Conservation (phyloP, 768 basidiomycete genomes). For the Coprinopsis strossmayeri region DNA sequence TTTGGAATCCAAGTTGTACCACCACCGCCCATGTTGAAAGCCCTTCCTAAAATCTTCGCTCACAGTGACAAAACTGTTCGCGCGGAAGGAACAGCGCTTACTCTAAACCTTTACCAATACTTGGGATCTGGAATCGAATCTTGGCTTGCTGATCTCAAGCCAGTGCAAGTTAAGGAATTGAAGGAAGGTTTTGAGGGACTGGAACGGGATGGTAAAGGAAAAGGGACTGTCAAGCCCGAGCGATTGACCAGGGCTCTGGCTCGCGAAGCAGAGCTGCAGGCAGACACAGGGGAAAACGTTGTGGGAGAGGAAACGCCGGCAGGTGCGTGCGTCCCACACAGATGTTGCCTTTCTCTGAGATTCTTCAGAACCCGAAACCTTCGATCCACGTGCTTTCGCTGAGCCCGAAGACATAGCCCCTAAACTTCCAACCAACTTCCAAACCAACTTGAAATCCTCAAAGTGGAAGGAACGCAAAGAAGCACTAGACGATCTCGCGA, state of each 20-base stretch:
- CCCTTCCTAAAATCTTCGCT: constrained; percentile 87
- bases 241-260: constrained; percentile 72
- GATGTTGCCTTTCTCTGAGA: constrained; percentile 9
- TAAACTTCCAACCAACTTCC: constrained; percentile 70
- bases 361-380: constrained; percentile 39
- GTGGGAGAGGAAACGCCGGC: constrained; percentile 37
- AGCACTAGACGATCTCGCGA: constrained; percentile 75
- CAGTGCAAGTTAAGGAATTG: constrained; percentile 93
- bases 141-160: constrained; percentile 85
- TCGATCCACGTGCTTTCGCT: constrained; percentile 74
- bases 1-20: constrained; percentile 78
- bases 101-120: constrained; percentile 75
- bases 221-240: constrained; percentile 73
- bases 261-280: constrained; percentile 55
- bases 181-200: constrained; percentile 83
- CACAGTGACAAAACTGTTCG: constrained; percentile 96
- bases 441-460: constrained; percentile 71
- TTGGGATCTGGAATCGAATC: constrained; percentile 81
- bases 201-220: constrained; percentile 82
- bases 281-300: constrained; percentile 29
- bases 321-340: constrained; percentile 28
- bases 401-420: constrained; percentile 76
- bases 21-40: constrained; percentile 76
- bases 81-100: constrained; percentile 78
- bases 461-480: constrained; percentile 99